A percentile compares a stretch with the other conserved stretches of the same genome.
Evolutionary conservation across 768 basidiomycete species (phyloP).

Genomic region (Zangia roseola): DNA sequence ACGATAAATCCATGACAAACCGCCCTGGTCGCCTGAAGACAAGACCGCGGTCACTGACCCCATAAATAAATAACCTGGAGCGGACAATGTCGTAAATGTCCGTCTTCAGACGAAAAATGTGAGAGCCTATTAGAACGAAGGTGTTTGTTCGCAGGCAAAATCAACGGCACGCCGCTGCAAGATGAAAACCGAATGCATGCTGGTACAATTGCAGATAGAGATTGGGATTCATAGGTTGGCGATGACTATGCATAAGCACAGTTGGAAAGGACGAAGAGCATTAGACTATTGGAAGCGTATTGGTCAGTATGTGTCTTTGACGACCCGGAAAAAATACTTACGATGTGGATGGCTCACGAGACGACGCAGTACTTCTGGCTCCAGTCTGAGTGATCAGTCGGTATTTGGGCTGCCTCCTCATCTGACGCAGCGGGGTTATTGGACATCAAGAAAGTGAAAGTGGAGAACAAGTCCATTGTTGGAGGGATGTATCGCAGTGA

Average conservation of each 20-base stretch:
- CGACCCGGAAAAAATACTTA: conserved; percentile 5
- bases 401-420: conserved; percentile 7
- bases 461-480: conserved; percentile 20
- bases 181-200: neutral
- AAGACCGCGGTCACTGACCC: conserved; percentile 2
- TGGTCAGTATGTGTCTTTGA: no score
- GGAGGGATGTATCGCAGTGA: conserved; percentile 7
- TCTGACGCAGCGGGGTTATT: neutral
- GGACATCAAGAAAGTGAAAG: neutral
- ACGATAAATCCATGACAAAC: conserved; percentile 5
- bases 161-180: conserved; percentile 5
- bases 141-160: conserved; percentile 1
- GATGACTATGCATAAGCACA: no score
- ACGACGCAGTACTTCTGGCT: conserved; percentile 8
- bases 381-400: conserved; percentile 3
- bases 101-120: conserved; percentile 14
- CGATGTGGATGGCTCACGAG: conserved; percentile 13
- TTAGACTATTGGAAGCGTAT: no score
- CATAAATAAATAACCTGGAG: conserved; percentile 1
- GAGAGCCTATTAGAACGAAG: conserved; percentile 19
- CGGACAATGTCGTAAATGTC: conserved; percentile 3
- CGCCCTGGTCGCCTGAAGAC: neutral
- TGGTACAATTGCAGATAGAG: conserved; percentile 1
- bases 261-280: no score
- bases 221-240: neutral